Evolutionary conservation across 257 asterid genomes (phyloP).

Genomic region (Pogostemon cablin): DNA sequence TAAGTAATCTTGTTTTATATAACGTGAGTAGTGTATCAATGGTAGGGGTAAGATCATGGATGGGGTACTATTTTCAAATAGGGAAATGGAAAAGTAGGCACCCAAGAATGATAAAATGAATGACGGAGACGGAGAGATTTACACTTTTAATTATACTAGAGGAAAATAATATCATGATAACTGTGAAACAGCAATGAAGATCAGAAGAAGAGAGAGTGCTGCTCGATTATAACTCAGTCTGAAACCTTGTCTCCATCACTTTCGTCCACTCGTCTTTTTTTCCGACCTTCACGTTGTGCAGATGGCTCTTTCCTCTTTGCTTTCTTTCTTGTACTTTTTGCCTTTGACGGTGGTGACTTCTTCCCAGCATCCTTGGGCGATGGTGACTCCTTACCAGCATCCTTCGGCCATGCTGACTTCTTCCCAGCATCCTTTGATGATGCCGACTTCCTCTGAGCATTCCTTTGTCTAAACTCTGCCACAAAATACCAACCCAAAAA

Average conservation of each 20-base stretch:
- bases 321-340: too few species aligned
- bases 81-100: too few species aligned
- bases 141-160: too few species aligned
- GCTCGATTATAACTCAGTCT: constrained; percentile 28
- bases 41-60: too few species aligned
- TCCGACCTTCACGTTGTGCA: constrained; percentile 33
- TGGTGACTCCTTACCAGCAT: neutral
- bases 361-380: constrained; percentile 27
- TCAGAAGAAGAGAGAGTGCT: too few species aligned
- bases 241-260: constrained; percentile 31
- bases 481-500: constrained; percentile 14
- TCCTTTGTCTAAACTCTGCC: constrained; percentile 72
- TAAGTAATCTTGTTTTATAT: too few species aligned
- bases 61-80: too few species aligned
- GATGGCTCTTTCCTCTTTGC: neutral
- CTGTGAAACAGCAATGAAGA: too few species aligned
- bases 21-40: too few species aligned
- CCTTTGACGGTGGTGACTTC: constrained; percentile 33
- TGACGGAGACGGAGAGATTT: too few species aligned
- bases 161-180: too few species aligned
- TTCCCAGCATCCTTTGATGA: constrained; percentile 42
- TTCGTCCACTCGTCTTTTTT: constrained; percentile 44
- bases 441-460: constrained; percentile 56
- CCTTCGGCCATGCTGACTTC: constrained; percentile 41
- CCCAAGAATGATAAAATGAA: too few species aligned